Base-by-base conservation (phyloP, 805 yeast genomes). In the Wickerhamiella sergipiensis region DNA sequence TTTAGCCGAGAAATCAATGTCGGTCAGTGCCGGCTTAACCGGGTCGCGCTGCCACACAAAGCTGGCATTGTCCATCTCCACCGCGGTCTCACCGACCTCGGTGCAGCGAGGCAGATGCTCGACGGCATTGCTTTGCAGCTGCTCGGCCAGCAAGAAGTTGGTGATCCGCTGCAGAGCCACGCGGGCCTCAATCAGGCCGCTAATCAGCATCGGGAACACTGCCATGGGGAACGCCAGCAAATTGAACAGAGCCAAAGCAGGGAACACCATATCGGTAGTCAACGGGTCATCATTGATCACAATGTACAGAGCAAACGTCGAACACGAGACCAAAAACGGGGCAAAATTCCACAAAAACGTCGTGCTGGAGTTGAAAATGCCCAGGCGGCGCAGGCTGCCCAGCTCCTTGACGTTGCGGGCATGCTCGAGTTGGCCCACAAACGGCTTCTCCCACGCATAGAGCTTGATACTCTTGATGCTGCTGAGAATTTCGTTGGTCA, bases 401-500 rank as follows among this genome's bases (percentile, higher is more conserved):
- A 89, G 76, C 67, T 89, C 96, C 59, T 82, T 81, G 45, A 85
- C 85, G 63, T 90, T 87, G 75, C 99, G 83, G 21, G 90, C 95
- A 61, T 80, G 70, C 56, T 78, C 78, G 52, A 94, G 72, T 59
- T 83, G 83, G 26, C 73, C 75, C 61, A 78, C 77, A 64, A 86
- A 88, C 2, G 97, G 95, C 31, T 65, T 70, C 68, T 92, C 99
- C 99, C 99, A 92, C 2, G 94, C 95, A 62, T 92, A 92, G 47
- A 94, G 74, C 65, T 92, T 92, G 64, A 92, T 73, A 12, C 96
- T 86, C 68, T 88, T 89, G 63, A 89, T 86, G 60, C 86, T 86
- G 64, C 85, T 83, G 61, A 89, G 74, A 50, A 89, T 86, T 66
- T 89, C 97, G 53, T 85, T 81, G 50, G 86, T 82, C 44, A 88